Evolutionary conservation across 345 rosid species (phyloP), one percentile per base, ranked within the genome.

Genomic region (Toxicodendron radicans): DNA sequence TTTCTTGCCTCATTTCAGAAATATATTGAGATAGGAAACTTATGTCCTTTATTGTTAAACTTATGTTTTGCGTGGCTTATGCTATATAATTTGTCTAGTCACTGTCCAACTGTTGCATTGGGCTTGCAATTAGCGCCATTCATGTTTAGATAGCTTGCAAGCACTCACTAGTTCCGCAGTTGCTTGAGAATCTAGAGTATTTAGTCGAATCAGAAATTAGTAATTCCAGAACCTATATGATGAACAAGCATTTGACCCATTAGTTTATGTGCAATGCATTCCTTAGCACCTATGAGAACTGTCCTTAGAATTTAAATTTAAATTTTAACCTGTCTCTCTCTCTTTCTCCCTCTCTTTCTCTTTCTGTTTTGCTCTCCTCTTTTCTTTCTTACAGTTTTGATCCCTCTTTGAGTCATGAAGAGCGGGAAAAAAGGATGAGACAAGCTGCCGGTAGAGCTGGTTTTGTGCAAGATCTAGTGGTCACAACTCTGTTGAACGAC

Each of bases 341-440:
- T 54, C 46, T 54, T 13, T 5, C 14, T 64, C 16, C 69, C 9
- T 8, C 27, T 7, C 16, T 21, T 32, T 9, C 27, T 12, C 16
- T 52, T 33, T 74, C 10, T 74, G 43, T 71, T 10, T 6, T 16
- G 62, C 11, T 68, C 9, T 6, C 21, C 14, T 16, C 10, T 33
- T 10, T 16, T 12, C 16, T 63, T 52, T 74, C 10, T 74, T 63
- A 72, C 88, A 88, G 92, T 77, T 84, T 83, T 17, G 92, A 88
- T 70, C 86, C 92, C 14, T 79, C 87, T 54, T 76, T 88, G 86
- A 88, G 90, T 70, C 45, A 32, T 0, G 90, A 88, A 76, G 92
- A 88, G 75, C 81, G 88, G 52, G 84, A 84, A 71, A 80, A 82
- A 80, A 80, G 87, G 84, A 81, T 86, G 68, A 80, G 24, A 74